Evolutionary conservation across 2,329 filamentous ascomycete genomes (phyloP), one percentile per base, ranked within the genome.

Genomic region (Aspergillus pseudotamarii): DNA sequence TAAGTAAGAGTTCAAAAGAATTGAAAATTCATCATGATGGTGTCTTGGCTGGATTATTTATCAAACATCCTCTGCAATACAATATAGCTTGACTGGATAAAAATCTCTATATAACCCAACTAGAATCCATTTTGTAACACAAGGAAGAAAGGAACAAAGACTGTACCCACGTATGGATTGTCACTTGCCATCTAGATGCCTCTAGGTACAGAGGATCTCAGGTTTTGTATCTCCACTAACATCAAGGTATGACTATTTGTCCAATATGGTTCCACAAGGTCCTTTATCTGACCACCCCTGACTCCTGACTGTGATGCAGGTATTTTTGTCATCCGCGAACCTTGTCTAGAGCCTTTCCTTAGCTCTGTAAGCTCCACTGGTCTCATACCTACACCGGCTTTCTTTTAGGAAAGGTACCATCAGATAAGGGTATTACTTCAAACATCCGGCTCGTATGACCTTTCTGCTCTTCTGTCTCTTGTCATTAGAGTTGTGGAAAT

Each of bases 141-240:
- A 6, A 14, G 6, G 8, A 19, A 41, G 16, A 41, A n/a, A 6
- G 5, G 3, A 19, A 41, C 38, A 41, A 41, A 41, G 19, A 41
- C 3, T 41, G 19, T 12, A 16, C 6, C 16, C 38, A n/a, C 38
- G 0, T 41, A 41, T 19, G 19, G 16, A n/a, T 41, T 19, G 6
- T 9, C 38, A 1, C 19, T 16, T 41, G 38, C 38, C 38, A 9
- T 41, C 16, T 10, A 41, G 8, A 10, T 41, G 16, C 8, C 6
- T 19, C 1, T 1, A 6, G 0, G 38, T 3, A 41, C 0, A 1
- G 3, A 41, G 3, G 6, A 41, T 41, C n/a, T 41, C 38, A 0
- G 38, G 38, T 3, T 4, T 4, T 41, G 16, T 9, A 41, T 41
- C 38, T n/a, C 19, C 6, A n/a, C 38, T 0, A n/a, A 19, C 16